Percentiles rank a stretch among this genome's conserved stretches.
Conservation (phyloP, 2,329 filamentous ascomycete species). For the Ophiocordyceps camponoti-rufipedis region DNA sequence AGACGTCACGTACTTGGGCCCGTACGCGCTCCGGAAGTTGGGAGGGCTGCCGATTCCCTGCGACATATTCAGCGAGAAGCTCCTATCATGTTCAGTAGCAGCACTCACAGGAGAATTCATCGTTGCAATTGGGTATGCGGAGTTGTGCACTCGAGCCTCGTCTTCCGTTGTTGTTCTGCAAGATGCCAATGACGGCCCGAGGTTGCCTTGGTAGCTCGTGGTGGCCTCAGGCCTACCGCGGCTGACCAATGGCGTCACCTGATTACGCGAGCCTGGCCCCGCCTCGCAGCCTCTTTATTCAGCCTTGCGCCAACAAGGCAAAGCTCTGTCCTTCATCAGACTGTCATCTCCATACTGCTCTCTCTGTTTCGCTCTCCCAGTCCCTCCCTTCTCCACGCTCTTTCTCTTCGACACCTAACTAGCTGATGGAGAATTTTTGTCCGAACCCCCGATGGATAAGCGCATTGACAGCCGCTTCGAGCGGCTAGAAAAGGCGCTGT, state of each 20-base stretch:
- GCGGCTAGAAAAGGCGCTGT: conserved; percentile 47
- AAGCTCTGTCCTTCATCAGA: not conserved
- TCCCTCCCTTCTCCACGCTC: not conserved
- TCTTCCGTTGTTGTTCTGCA: not conserved
- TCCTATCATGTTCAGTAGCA: not conserved
- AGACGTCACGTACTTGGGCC: conserved; percentile 40
- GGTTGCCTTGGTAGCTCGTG: conserved; percentile 7
- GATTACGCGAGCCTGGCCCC: not conserved
- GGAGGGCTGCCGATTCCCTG: conserved; percentile 28
- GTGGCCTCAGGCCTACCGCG: conserved; percentile 12
- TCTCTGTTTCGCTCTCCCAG: not conserved
- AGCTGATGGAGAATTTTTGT: not conserved
- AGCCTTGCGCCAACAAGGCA: conserved; percentile 1
- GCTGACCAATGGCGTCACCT: not conserved
- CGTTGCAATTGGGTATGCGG: not conserved
- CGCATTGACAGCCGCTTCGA: conserved; percentile 44
- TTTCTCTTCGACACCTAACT: not conserved
- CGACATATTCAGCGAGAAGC: not conserved
- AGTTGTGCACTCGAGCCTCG: not conserved
- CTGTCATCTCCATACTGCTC: not conserved
- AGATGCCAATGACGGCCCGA: conserved; percentile 1
- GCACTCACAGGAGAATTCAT: not conserved
- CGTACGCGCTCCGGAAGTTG: conserved; percentile 43
- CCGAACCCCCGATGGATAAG: conserved; percentile 33
- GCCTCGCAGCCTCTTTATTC: conserved; percentile 4